Evolutionary conservation across 371 early-diverging fungal species (phyloP).

Genomic region (Mucor racemosus): DNA sequence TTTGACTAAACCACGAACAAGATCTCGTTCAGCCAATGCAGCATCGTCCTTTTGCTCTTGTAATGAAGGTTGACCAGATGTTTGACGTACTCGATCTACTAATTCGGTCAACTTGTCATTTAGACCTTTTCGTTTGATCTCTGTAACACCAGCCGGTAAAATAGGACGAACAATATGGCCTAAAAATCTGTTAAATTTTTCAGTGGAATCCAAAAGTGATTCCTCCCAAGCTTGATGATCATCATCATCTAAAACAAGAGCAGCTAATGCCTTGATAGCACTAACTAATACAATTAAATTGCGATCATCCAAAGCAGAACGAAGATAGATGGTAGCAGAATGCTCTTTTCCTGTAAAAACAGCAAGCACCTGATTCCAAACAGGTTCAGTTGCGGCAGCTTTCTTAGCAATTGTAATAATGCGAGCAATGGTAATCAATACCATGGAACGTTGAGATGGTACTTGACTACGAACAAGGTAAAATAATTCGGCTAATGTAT

Average conservation of each 20-base stretch:
- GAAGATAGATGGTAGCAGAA: constrained; percentile 53
- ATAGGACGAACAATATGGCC: constrained; percentile 32
- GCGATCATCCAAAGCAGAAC: constrained; percentile 71
- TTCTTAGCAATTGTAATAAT: constrained; percentile 61
- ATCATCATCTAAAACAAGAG: constrained; percentile 42
- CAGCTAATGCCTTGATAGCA: constrained; percentile 57
- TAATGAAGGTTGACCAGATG: constrained; percentile 27
- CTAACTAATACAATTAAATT: constrained; percentile 61
- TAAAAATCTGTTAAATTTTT: constrained; percentile 31
- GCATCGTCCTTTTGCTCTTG: constrained; percentile 42
- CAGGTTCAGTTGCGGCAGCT: constrained; percentile 5
- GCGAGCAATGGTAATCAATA: constrained; percentile 66
- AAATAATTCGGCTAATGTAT: constrained; percentile 84
- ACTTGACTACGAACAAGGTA: constrained; percentile 83
- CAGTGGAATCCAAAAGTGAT: background rate
- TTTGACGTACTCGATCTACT: constrained; percentile 31
- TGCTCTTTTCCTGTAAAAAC: constrained; percentile 47
- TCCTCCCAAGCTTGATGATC: constrained; percentile 21
- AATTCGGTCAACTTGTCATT: constrained; percentile 28
- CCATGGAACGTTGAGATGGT: constrained; percentile 81
- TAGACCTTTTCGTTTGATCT: constrained; percentile 14
- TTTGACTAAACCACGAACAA: constrained; percentile 55
- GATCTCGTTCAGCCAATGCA: constrained; percentile 54
- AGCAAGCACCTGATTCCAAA: constrained; percentile 40
- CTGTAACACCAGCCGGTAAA: background rate